Base-by-base conservation (phyloP, 1,284 basidiomycete species). In the Ganoderma leucocontextum region DNA sequence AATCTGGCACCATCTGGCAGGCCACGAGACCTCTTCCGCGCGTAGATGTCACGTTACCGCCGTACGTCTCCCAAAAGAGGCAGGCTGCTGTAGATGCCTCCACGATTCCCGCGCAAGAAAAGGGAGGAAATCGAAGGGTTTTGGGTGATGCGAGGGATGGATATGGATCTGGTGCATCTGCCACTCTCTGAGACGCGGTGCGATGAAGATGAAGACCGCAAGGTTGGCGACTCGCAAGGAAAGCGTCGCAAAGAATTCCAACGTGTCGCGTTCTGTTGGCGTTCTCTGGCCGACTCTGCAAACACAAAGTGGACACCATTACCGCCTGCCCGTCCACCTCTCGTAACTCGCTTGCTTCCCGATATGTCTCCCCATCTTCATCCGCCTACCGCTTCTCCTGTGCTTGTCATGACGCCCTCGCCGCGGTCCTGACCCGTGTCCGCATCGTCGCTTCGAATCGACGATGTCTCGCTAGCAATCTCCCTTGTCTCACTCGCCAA, bases 291-390 rank as follows among this genome's bases (percentile, higher is more conserved):
- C 36, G 33, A 29, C 29, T 22, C 44, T 25, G n/a, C 44, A 58
- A 58, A 12, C 52, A 29, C 47, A 25, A 25, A 10, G n/a, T 53
- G 25, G 52, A 17, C 29, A n/a, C n/a, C 38, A 12, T 25, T 49
- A 25, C 47, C 47, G 22, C 53, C n/a, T 41, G 59, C 22, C 42
- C 59, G 59, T 41, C 59, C 41, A 13, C 22, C 62, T 71, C 58
- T 71, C 70, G 66, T 68, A 68, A 68, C 67, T 60, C 62, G 67
- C 63, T 49, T 64, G 63, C 64, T 68, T 68, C 62, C 64, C 65
- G 58, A 70, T 68, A 65, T 59, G 64, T 55, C 29, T 2, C 52
- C 41, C 65, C 58, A 60, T 60, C 60, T 60, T 49, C 60, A 62
- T 44, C 38, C 19, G 58, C 58, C 38, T 41, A 39, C 38, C 36